Percentiles rank a stretch among this genome's conserved stretches.
These are phyloP conservation scores for Trichaptum fuscoviolaceum DNA, from an alignment of 768 basidiomycete species.

Conservation along the genomic window DNA sequence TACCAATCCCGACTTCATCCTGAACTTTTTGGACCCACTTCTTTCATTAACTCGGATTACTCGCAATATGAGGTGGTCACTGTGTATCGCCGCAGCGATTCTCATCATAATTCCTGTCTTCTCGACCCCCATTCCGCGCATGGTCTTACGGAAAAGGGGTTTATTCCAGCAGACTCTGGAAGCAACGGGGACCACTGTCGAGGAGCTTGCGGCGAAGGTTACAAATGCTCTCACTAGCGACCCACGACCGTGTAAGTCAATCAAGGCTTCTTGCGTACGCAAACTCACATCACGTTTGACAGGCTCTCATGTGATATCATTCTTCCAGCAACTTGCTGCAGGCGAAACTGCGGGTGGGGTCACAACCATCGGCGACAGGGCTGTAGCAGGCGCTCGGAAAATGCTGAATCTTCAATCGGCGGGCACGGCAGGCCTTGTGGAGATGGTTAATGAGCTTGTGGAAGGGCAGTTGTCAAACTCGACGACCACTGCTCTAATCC, in stretches of 20 bases:
- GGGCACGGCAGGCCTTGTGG: slow-evolving; percentile 10
- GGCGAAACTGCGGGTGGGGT: slow-evolving; percentile 9
- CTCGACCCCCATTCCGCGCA: slow-evolving; percentile 5
- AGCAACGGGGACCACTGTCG: background rate
- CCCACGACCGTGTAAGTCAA: slow-evolving; percentile 3
- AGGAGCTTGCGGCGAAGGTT: slow-evolving; percentile 6
- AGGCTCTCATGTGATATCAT: slow-evolving; percentile 1
- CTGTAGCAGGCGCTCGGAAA: slow-evolving; percentile 8
- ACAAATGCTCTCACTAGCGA: slow-evolving; percentile 9
- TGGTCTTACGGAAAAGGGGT: slow-evolving; percentile 2
- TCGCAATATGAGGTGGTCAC: background rate
- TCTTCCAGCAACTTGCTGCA: slow-evolving; percentile 4
- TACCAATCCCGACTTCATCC: background rate
- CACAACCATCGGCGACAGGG: slow-evolving; percentile 9
- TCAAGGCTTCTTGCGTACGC: background rate
- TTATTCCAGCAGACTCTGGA: background rate
- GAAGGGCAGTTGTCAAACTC: slow-evolving; percentile 6
- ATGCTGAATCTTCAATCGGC: slow-evolving; percentile 6
- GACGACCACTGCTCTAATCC: slow-evolving; percentile 6
- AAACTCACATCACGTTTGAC: background rate
- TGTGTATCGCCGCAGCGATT: slow-evolving; percentile 2
- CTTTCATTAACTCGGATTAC: background rate
- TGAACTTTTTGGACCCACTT: background rate
- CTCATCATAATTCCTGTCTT: slow-evolving; percentile 4
- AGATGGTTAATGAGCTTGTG: slow-evolving; percentile 7